Conservation (phyloP, 129 eudicot species). For the Flaveria linearis region DNA sequence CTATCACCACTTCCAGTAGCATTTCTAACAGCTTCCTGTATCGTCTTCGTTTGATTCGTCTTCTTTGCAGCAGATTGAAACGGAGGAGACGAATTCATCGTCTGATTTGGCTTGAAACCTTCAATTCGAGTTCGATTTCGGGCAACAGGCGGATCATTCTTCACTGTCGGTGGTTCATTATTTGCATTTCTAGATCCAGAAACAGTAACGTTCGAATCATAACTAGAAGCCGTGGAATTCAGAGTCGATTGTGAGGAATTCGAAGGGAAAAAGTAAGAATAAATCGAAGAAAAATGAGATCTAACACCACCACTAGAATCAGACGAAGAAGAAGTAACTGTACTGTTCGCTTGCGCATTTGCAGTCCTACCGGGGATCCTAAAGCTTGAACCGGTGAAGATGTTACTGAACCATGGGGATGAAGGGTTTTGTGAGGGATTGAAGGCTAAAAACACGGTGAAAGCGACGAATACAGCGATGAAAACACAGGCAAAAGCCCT, state of each 20-base stretch:
- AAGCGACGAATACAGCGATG: slow-evolving; percentile 50
- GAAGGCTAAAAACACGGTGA: slow-evolving; percentile 72
- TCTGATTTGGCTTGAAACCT: slow-evolving; percentile 26
- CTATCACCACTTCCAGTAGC: background rate
- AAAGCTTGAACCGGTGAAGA: slow-evolving; percentile 33
- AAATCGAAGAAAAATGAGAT: slow-evolving; percentile 60
- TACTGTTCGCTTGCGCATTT: slow-evolving; percentile 12
- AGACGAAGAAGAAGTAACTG: slow-evolving; percentile 6
- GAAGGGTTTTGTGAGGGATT: slow-evolving; percentile 63
- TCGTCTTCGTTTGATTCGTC: slow-evolving; percentile 4
- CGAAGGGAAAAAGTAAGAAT: slow-evolving; percentile 50
- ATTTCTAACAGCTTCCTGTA: slow-evolving; percentile 15
- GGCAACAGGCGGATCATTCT: slow-evolving; percentile 5
- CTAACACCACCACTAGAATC: slow-evolving; percentile 31
- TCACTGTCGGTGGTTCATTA: slow-evolving; percentile 28
- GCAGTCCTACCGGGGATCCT: slow-evolving; percentile 17
- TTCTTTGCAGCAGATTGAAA: slow-evolving; percentile 26
- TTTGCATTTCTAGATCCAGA: slow-evolving; percentile 33
- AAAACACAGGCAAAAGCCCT: slow-evolving; percentile 54
- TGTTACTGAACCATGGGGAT: slow-evolving; percentile 66
- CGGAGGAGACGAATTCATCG: slow-evolving; percentile 13
- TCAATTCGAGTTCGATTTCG: slow-evolving; percentile 18
- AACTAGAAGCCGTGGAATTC: slow-evolving; percentile 32
- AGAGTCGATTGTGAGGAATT: slow-evolving; percentile 34
- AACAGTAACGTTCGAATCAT: background rate